Conservation (phyloP, 805 yeast genomes). For the Candida golubevii region DNA sequence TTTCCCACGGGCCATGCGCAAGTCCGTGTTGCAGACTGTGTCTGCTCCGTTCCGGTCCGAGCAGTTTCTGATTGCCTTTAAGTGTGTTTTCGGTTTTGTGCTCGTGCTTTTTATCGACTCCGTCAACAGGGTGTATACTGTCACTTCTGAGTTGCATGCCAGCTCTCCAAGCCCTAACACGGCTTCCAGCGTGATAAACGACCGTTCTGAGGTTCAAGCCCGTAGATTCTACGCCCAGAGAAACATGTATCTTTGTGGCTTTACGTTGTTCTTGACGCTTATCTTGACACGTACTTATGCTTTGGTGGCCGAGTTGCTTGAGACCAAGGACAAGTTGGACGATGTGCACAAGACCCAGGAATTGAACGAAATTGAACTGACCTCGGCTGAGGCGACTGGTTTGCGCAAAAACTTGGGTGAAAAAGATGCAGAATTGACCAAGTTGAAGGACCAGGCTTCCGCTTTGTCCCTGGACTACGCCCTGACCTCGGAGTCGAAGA, state of each 20-base stretch:
- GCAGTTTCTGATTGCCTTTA: conserved; percentile 70
- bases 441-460: conserved; percentile 69
- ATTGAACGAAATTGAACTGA: conserved; percentile 20
- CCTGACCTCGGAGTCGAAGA: conserved; percentile 16
- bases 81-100: conserved; percentile 80
- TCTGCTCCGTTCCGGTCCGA: conserved; percentile 67
- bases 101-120: conserved; percentile 82
- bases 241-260: conserved; percentile 93
- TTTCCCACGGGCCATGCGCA: conserved; percentile 69
- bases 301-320: conserved; percentile 68
- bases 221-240: conserved; percentile 94
- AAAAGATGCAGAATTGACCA: conserved; percentile 61
- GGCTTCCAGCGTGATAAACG: conserved; percentile 33
- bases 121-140: conserved; percentile 73
- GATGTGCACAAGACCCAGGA: conserved; percentile 23
- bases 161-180: conserved; percentile 18
- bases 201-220: conserved; percentile 81
- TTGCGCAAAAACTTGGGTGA: conserved; percentile 45
- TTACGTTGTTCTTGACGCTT: conserved; percentile 84
- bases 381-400: conserved; percentile 37
- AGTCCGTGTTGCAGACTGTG: conserved; percentile 57
- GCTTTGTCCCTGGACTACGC: conserved; percentile 64
- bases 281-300: conserved; percentile 81
- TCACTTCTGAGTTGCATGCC: conserved; percentile 55
- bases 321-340: conserved; percentile 57